Percentiles rank a stretch among this genome's conserved stretches.
Conservation (phyloP, 768 basidiomycete species). For the Mycena haematopus region DNA sequence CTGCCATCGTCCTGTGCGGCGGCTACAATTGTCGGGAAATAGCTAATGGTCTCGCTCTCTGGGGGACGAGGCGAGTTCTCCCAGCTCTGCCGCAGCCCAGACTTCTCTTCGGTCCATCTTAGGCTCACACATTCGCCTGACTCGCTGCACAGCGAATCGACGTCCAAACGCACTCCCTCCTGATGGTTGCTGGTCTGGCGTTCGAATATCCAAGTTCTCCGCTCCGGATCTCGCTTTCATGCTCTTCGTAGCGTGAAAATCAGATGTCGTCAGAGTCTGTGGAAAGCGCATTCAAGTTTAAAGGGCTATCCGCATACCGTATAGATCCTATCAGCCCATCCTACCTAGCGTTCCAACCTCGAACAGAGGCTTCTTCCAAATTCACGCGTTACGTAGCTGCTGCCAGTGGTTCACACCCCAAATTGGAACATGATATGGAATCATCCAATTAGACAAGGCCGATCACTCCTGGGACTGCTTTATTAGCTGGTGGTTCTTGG, state of each 20-base stretch:
- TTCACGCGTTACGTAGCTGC: background rate
- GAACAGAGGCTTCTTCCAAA: background rate
- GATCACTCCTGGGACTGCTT: slow-evolving; percentile 22
- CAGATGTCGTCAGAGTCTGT: background rate
- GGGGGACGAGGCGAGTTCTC: background rate
- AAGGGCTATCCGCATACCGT: background rate
- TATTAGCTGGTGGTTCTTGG: background rate
- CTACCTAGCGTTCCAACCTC: background rate
- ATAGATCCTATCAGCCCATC: background rate
- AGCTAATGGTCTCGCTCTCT: background rate
- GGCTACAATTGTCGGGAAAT: background rate
- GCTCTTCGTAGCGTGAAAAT: background rate
- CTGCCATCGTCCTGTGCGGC: background rate
- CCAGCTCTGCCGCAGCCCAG: background rate
- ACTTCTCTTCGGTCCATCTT: slow-evolving; percentile 20
- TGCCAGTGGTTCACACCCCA: background rate
- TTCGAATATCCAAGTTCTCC: background rate
- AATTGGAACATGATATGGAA: slow-evolving; percentile 11
- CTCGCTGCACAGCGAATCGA: slow-evolving; percentile 6
- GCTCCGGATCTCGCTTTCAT: too few relatives aligned
- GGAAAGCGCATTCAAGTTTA: background rate
- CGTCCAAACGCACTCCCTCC: background rate
- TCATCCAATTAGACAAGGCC: slow-evolving; percentile 20
- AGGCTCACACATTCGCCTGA: slow-evolving; percentile 9
- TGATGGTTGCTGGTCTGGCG: slow-evolving; percentile 17